Evolutionary conservation across 2,329 filamentous ascomycete genomes (phyloP).

Genomic region (Passalora sequoiae): DNA sequence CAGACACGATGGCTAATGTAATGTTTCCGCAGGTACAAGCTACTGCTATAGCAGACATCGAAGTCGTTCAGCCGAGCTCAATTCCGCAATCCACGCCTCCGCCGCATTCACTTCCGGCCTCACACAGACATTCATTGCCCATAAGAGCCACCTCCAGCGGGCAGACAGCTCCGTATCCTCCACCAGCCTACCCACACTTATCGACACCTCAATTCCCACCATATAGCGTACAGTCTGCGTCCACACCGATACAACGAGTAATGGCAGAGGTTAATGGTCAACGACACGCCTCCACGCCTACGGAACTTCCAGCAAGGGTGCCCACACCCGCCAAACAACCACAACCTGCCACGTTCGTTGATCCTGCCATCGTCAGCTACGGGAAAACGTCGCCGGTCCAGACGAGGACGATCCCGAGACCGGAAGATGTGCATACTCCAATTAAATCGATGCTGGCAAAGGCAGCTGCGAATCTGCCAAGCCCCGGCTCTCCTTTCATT

Average conservation of each 20-base stretch:
- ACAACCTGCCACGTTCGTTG: slow-evolving; percentile 55
- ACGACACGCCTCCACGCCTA: slow-evolving; percentile 13
- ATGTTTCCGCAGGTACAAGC: too few relatives aligned
- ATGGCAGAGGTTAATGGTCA: slow-evolving; percentile 11
- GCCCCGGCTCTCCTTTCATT: slow-evolving; percentile 37
- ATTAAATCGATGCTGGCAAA: slow-evolving; percentile 38
- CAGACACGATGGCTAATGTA: too few relatives aligned
- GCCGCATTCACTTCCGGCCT: slow-evolving; percentile 3
- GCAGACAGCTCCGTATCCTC: not conserved
- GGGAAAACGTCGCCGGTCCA: slow-evolving; percentile 33
- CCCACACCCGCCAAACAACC: slow-evolving; percentile 34
- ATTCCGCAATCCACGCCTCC: slow-evolving; percentile 8
- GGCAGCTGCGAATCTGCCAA: slow-evolving; percentile 34
- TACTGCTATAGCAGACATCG: slow-evolving; percentile 54
- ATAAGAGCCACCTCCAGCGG: not conserved
- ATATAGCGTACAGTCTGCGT: not conserved
- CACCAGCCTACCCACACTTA: not conserved
- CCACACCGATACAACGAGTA: slow-evolving; percentile 4
- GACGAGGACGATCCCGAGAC: slow-evolving; percentile 20
- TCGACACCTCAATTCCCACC: not conserved
- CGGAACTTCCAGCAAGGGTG: slow-evolving; percentile 17
- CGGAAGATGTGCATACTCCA: slow-evolving; percentile 37
- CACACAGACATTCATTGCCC: not conserved
- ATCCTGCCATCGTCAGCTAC: slow-evolving; percentile 77
- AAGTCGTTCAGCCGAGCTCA: slow-evolving; percentile 38